A percentile compares a stretch with the other conserved stretches of the same genome.
These are phyloP conservation scores for Globisporangium uncinulatum DNA, from an alignment of 352 stramenopile genomes.

Conservation along the genomic window DNA sequence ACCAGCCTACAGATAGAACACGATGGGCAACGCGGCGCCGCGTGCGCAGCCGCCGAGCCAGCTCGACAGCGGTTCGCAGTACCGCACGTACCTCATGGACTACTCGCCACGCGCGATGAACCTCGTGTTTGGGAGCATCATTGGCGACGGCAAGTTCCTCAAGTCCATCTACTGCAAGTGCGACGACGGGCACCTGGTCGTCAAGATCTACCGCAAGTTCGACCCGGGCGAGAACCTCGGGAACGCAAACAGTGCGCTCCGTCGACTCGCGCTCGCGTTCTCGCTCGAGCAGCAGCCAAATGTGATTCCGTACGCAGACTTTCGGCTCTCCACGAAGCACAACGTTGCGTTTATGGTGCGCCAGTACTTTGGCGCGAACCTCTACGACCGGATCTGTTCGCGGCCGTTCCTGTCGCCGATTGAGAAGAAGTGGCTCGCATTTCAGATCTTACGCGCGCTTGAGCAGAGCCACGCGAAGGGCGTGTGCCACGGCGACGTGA, in stretches of 20 bases:
- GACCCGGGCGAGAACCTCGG: constrained; percentile 64
- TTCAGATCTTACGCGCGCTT: constrained; percentile 94
- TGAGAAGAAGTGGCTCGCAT: constrained; percentile 98
- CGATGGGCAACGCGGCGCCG: constrained; percentile 81
- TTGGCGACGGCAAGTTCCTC: constrained; percentile 87
- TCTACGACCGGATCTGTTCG: constrained; percentile 96
- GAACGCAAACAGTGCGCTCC: constrained; percentile 50
- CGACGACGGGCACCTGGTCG: constrained; percentile 76
- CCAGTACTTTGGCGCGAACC: constrained; percentile 94
- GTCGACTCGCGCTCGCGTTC: constrained; percentile 44
- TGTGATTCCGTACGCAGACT: constrained; percentile 79
- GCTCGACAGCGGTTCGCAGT: constrained; percentile 81
- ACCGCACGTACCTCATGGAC: constrained; percentile 85
- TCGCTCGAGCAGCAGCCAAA: constrained; percentile 73
- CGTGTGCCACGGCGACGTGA: constrained; percentile 97
- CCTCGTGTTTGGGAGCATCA: constrained; percentile 82
- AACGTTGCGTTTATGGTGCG: constrained; percentile 92
- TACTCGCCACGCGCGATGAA: constrained; percentile 81
- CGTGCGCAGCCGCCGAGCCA: constrained; percentile 70
- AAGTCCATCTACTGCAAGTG: constrained; percentile 88
- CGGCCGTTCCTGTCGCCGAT: constrained; percentile 93
- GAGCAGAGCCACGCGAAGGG: constrained; percentile 91
- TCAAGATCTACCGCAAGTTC: constrained; percentile 89
- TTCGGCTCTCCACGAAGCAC: constrained; percentile 69
- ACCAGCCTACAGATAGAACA: neutral